These are phyloP conservation scores for Brassica nigra DNA, from an alignment of 345 rosid genomes.

Conservation along the genomic window DNA sequence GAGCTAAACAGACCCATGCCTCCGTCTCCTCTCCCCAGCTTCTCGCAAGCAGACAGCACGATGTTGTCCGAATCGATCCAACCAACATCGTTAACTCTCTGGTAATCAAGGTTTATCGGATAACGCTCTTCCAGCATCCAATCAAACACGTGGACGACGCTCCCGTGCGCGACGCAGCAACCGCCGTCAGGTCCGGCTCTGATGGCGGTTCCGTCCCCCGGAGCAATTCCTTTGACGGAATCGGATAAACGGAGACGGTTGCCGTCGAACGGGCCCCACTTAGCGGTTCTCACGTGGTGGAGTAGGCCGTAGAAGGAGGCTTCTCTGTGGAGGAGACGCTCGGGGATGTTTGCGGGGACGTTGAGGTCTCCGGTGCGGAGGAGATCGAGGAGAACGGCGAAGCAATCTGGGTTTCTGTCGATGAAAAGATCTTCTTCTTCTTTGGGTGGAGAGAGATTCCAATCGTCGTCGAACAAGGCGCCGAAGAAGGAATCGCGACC, in stretches of 20 bases:
- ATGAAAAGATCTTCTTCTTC: constrained; percentile 51
- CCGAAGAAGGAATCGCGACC: constrained; percentile 92
- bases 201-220: constrained; percentile 94
- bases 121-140: constrained; percentile 90
- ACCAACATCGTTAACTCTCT: constrained; percentile 86
- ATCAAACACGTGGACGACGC: constrained; percentile 82
- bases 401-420: constrained; percentile 91
- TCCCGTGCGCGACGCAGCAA: constrained; percentile 92
- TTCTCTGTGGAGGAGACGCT: constrained; percentile 72
- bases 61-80: constrained; percentile 69
- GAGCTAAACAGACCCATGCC: constrained; percentile 92
- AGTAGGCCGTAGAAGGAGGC: constrained; percentile 81
- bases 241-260: constrained; percentile 59
- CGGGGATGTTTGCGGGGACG: constrained; percentile 66
- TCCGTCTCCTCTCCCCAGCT: constrained; percentile 82
- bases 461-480: constrained; percentile 73
- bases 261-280: constrained; percentile 85
- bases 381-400: constrained; percentile 86
- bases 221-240: constrained; percentile 80
- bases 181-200: constrained; percentile 96
- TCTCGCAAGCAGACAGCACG: constrained; percentile 75
- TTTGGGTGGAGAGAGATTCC: constrained; percentile 50
- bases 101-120: constrained; percentile 78
- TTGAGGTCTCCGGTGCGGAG: constrained; percentile 96
- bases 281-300: constrained; percentile 77